These are phyloP conservation scores for Graphilbum ipis-grandicollis DNA, from an alignment of 2,329 filamentous ascomycete species.

Conservation along the genomic window DNA sequence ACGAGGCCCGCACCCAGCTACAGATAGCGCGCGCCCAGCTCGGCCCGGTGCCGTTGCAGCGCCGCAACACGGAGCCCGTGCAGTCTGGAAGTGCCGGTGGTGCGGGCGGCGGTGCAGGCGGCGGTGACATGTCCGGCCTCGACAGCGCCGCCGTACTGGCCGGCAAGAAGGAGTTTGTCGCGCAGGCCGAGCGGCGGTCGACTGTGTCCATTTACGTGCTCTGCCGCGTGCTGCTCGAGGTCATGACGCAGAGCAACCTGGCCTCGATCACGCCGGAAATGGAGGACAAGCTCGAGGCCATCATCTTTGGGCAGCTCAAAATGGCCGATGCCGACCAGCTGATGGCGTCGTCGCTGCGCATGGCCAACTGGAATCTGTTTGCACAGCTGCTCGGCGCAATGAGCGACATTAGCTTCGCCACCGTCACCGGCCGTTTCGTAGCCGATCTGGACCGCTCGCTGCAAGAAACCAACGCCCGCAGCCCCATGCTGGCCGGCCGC, in stretches of 20 bases:
- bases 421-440: slow-evolving; percentile 68
- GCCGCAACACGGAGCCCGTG: slow-evolving; percentile 59
- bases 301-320: slow-evolving; percentile 92
- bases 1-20: slow-evolving; percentile 42
- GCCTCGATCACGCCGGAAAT: slow-evolving; percentile 74
- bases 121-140: too few relatives aligned
- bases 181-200: slow-evolving; percentile 72
- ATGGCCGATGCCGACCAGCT: slow-evolving; percentile 72
- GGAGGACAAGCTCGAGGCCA: slow-evolving; percentile 83
- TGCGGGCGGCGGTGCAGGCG: slow-evolving; percentile 12
- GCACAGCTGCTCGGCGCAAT: slow-evolving; percentile 87
- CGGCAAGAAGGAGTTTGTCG: slow-evolving; percentile 51
- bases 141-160: too few relatives aligned
- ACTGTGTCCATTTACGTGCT: slow-evolving; percentile 93
- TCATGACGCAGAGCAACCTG: slow-evolving; percentile 78
- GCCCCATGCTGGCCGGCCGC: slow-evolving; percentile 34
- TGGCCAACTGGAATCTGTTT: slow-evolving; percentile 93
- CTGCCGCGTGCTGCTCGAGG: slow-evolving; percentile 82
- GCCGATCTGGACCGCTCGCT: slow-evolving; percentile 64
- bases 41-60: slow-evolving; percentile 32
- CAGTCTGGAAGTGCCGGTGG: slow-evolving; percentile 15
- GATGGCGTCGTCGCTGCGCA: slow-evolving; percentile 59
- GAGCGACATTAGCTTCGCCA: slow-evolving; percentile 80
- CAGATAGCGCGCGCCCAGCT: slow-evolving; percentile 26
- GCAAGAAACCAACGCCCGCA: slow-evolving; percentile 57